These are phyloP conservation scores for Symbiotaphrina buchneri DNA, from an alignment of 495 filamentous ascomycete species.

Conservation along the genomic window DNA sequence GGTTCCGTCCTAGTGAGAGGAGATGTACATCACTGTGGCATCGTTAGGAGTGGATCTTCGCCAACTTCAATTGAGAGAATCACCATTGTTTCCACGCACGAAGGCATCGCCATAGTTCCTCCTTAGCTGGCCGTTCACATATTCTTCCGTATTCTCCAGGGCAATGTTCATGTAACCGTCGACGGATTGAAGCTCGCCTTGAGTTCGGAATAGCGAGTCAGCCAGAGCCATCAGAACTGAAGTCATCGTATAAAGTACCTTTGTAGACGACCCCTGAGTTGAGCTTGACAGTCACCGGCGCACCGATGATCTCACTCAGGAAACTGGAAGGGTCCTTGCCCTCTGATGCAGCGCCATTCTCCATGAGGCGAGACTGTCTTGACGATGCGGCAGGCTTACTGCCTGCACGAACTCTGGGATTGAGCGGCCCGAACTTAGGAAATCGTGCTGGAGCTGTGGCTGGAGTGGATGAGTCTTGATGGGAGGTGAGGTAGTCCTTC, in stretches of 20 bases:
- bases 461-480: no score
- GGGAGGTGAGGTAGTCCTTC: no score
- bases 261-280: conserved; percentile 93
- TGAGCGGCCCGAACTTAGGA: background rate
- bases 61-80: background rate
- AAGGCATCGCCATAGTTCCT: conserved; percentile 88
- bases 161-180: conserved; percentile 99
- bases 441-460: no score
- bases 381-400: no score
- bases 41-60: background rate
- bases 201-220: background rate
- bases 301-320: conserved; percentile 77
- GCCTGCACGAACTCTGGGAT: no score
- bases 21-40: background rate
- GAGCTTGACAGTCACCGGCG: conserved; percentile 79
- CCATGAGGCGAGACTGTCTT: conserved; percentile 25
- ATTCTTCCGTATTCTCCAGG: conserved; percentile 84
- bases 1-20: conserved; percentile 5
- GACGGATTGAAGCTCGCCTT: conserved; percentile 85
- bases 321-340: conserved; percentile 81
- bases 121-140: conserved; percentile 57
- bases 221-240: background rate
- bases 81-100: conserved; percentile 90
- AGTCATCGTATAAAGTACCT: conserved; percentile 26
- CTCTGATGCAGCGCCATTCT: conserved; percentile 43